Base-by-base conservation (phyloP, 2,329 filamentous ascomycete species). In the Pleomassaria siparia region DNA sequence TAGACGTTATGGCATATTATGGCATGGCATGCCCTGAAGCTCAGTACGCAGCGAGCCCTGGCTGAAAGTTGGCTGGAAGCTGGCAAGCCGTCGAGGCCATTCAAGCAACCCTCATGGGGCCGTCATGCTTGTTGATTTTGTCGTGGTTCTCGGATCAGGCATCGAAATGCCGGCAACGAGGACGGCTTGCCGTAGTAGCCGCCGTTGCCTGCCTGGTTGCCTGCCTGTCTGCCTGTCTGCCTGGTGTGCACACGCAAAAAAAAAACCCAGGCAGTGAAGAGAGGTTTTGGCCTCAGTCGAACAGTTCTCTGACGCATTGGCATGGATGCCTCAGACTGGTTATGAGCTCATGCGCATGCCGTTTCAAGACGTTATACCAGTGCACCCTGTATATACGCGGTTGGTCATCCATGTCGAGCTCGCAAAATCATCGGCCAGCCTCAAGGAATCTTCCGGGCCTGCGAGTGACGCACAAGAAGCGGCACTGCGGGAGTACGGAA, bases 281-380 rank as follows among this genome's bases (percentile, higher is more conserved):
- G 53, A 49, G 21, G n/a, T n/a, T n/a, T n/a, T 55, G 55, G 54
- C 56, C 50, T 56, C 51, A 54, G 46, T 54, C 53, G 57, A 37
- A n/a, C 54, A 50, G 56, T 61, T 64, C 61, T 60, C 51, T 63
- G 65, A 67, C 62, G 66, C 68, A 70, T 67, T 59, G 58, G 64
- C 63, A 65, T 64, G 60, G 54, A 53, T 56, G 63, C 59, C 56
- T 66, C 63, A 68, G 64, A 66, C 63, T 64, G 65, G 64, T 32
- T 50, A 50, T 54, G 54, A 52, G 55, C 67, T 67, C 66, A 68
- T 67, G 66, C 69, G 59, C 56, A 64, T 63, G 63, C 65, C 62
- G 69, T 71, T 71, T 72, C 65, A 70, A 67, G 63, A 61, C 58
- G 59, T 40, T 66, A 67, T 60, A 61, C 45, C 48, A 53, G 48